Evolutionary conservation across 139 green algal species (phyloP), one percentile per base, ranked within the genome.

Genomic region (Coelastrella sp.): DNA sequence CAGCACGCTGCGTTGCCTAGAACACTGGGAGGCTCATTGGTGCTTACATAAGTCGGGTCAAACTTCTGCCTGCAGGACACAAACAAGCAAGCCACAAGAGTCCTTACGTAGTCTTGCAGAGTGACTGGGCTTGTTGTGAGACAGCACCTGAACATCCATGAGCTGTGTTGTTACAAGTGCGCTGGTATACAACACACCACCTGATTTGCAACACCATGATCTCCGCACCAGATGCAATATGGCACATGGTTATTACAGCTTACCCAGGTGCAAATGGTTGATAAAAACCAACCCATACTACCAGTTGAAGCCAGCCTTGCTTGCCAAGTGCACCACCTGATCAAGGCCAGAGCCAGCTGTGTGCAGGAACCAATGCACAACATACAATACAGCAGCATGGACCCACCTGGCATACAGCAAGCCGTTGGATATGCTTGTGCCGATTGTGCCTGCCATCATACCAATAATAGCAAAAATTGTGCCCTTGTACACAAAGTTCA

Each of bases 1-100:
- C 98, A 99, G 59, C 95, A 96, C 60, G 90, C 92, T 3, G 98
- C 95, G 90, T 99, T 99, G 89, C 95, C 93, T 0, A 98, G 47
- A 3, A 99, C 89, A 81, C 96, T 95, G 11, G 97, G 98, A 5
- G 95, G 85, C 89, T 96, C 92, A 92, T 99, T 99, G 94, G 97
- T 91, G 68, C 85, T 74, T n/a, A 91, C 74, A 87, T 96, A 98
- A 5, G 80, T 91, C 17, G 96, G 95, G 88, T 98, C 95, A 23
- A 98, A 32, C 84, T 93, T 92, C 91, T 95, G 93, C 71, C 96
- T 87, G 83, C 83, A 88, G 16, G 19, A 85, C 14, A 17, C 4
- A 78, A 57, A 47, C 32, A 47, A 47, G 32, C 32, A 47, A 47
- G 32, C 32, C 32, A 47, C 32, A 47, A 47, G 32, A 47, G 0